Base-by-base conservation (phyloP, 768 basidiomycete genomes). In the Amanita pallidorosea region DNA sequence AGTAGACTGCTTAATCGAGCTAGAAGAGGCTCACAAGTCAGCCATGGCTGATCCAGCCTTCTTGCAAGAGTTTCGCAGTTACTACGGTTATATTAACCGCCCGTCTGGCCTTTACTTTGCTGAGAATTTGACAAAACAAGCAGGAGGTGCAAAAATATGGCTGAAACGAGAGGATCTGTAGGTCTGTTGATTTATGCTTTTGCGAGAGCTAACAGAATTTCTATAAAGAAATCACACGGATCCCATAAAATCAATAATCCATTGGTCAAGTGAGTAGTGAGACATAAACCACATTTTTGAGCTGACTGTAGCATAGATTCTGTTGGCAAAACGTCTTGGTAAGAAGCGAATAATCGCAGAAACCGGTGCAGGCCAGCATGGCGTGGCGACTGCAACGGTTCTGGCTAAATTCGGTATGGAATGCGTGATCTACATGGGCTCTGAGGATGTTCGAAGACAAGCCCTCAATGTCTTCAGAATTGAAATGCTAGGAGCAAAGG, bases 211-310 rank as follows among this genome's bases (percentile, higher is more conserved):
- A 58, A 54, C 52, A 45, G 43, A 27, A 49, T 50, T 38, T 34
- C 7, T 8, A n/a, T 36, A 15, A 52, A 90, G 88, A 53, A 99
- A 99, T 64, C 95, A 98, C 63, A 98, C 96, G 96, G 96, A 13
- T 97, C 94, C 8, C 96, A 99, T 68, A 99, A 98, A 67, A 98
- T 99, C 62, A 98, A 98, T 69, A 99, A 99, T 64, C 95, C 20
- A 85, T 99, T 53, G 96, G 96, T 33, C 94, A 95, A 75, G 86
- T 82, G 27, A 42, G 43, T 15, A 43, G 23, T 25, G 33, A 27
- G 45, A 15, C 15, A 23, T 15, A 47, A 33, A 18, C 25, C 13
- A 17, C 17, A 11, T 17, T 38, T n/a, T 20, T 4, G 17, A 33
- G 22, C 27, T 33, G 4, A 31, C 23, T 34, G 27, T 31, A 48